Evolutionary conservation across 2,329 filamentous ascomycete species (phyloP), one percentile per base, ranked within the genome.

Genomic region (Penicillium sp.): DNA sequence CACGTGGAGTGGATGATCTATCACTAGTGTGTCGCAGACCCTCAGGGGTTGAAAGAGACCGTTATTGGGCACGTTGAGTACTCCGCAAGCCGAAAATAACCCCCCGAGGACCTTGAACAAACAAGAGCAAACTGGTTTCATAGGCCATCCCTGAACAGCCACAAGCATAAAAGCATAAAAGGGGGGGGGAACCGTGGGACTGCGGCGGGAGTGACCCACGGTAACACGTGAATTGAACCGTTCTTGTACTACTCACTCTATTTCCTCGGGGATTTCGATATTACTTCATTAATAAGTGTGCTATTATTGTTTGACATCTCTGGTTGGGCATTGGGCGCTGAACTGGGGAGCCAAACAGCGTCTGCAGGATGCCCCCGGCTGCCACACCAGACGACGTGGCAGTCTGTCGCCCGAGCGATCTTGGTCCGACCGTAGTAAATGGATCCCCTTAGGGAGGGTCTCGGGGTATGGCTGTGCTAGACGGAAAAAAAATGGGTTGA

Each of bases 331-430:
- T 63, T 64, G 59, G 61, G 60, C 59, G 46, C 55, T 49, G 55
- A 53, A 44, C 31, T 8, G 25, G 31, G 6, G 45, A 41, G 21
- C 43, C 43, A 53, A 60, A 51, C 36, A 33, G 36, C 62, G 59
- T 55, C 57, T 64, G 62, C 59, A 63, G 27, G n/a, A 46, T 58
- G 63, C 52, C 57, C 57, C 59, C 59, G 50, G 60, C 61, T 62
- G 55, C 51, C 58, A 58, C 40, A 52, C 40, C 43, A 43, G 48
- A 56, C 64, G 58, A 66, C 65, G 65, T 67, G 65, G 64, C 64
- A 67, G 48, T 27, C 61, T n/a, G 25, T 55, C 34, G 58, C 34
- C 52, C 53, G 43, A 50, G 38, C 49, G 31, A 40, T 44, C 27
- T 54, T 57, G 52, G 57, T 53, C 50, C 45, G 51, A 43, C 53